phyloP scores from a whole-genome alignment of 768 basidiomycete genomes.

The Naganishia onofrii region DNA sequence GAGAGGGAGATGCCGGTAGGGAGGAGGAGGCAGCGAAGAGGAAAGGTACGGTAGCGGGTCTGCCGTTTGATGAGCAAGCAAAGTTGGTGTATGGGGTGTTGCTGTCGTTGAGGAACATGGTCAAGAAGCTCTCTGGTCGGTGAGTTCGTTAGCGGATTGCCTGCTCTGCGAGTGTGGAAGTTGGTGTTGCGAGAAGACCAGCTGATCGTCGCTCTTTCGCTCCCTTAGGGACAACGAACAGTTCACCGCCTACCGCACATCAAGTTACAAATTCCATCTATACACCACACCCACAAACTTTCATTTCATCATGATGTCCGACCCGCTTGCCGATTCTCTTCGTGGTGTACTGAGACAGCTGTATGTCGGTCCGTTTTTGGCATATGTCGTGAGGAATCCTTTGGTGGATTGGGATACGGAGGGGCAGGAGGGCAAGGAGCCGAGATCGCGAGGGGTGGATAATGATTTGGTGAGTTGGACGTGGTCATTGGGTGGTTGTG shows the following conservation, averaged over 20 bases:
- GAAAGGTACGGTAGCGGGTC: slow-evolving; percentile 47
- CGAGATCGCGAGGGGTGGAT: slow-evolving; percentile 77
- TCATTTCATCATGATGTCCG: slow-evolving; percentile 92
- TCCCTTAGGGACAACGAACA: slow-evolving; percentile 69
- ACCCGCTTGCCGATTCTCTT: slow-evolving; percentile 77
- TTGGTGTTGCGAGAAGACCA: too few relatives aligned
- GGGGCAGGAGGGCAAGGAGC: slow-evolving; percentile 62
- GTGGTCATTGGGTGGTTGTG: background rate
- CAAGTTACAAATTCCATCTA: slow-evolving; percentile 86
- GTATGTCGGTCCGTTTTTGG: slow-evolving; percentile 88
- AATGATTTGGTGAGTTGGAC: slow-evolving; percentile 66
- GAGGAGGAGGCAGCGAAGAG: background rate
- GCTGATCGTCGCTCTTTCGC: background rate
- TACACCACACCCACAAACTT: slow-evolving; percentile 88
- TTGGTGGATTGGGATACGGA: slow-evolving; percentile 56
- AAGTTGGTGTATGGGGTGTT: slow-evolving; percentile 97
- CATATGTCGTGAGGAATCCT: slow-evolving; percentile 91
- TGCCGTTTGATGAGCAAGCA: slow-evolving; percentile 94
- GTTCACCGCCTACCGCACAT: slow-evolving; percentile 85
- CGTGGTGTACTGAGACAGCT: slow-evolving; percentile 80
- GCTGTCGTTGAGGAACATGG: slow-evolving; percentile 85
- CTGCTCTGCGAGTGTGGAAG: background rate
- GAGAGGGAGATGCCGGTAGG: background rate
- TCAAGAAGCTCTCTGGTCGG: slow-evolving; percentile 88
- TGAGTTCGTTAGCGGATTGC: slow-evolving; percentile 50